phyloP scores from a whole-genome alignment of 805 yeast species.

The Pichia exigua region DNA sequence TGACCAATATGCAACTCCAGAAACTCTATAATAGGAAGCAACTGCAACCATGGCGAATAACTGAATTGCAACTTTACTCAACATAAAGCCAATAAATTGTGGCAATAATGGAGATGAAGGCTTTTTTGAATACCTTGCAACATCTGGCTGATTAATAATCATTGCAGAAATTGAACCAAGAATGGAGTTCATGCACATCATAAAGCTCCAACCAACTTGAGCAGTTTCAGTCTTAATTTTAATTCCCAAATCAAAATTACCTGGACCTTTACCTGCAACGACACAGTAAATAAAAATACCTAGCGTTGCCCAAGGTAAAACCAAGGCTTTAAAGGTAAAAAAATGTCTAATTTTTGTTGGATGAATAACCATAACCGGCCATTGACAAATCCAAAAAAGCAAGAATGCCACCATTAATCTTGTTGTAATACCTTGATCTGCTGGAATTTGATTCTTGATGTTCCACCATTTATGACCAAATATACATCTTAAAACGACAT shows the following conservation, averaged over 20 bases:
- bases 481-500: constrained; percentile 27
- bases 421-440: constrained; percentile 31
- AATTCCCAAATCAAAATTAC: constrained; percentile 26
- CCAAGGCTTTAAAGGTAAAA: constrained; percentile 20
- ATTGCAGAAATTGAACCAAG: constrained; percentile 22
- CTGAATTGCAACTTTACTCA: constrained; percentile 25
- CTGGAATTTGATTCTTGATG: constrained; percentile 34
- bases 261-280: constrained; percentile 25
- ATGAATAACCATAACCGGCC: constrained; percentile 33
- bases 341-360: constrained; percentile 34
- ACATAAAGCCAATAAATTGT: constrained; percentile 30
- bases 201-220: constrained; percentile 14
- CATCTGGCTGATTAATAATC: constrained; percentile 25
- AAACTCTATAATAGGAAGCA: constrained; percentile 32
- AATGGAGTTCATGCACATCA: constrained; percentile 15
- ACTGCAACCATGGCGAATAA: constrained; percentile 39
- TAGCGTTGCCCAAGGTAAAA: constrained; percentile 25
- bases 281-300: constrained; percentile 29
- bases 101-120: constrained; percentile 14
- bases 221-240: constrained; percentile 13
- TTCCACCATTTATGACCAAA: constrained; percentile 33
- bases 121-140: constrained; percentile 20
- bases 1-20: constrained; percentile 32
- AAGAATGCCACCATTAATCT: constrained; percentile 37
- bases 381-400: constrained; percentile 36